Conservation (phyloP, 2,329 filamentous ascomycete species). For the Trichoderma atroviride region DNA sequence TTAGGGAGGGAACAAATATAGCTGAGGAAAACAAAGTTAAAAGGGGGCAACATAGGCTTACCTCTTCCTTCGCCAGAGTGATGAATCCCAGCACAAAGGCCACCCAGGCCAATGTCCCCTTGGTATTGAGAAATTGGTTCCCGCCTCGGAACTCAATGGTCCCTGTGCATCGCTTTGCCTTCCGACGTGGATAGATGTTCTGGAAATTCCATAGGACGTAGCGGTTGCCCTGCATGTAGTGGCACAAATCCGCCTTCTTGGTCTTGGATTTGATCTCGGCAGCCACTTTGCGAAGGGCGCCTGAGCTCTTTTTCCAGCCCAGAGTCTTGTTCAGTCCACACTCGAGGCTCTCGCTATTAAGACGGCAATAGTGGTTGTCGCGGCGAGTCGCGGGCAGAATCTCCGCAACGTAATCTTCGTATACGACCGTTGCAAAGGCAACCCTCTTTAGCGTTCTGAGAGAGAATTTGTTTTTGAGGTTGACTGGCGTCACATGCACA, state of each 20-base stretch:
- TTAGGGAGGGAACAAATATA: not conserved
- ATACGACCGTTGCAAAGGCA: conserved; percentile 41
- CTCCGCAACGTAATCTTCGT: conserved; percentile 41
- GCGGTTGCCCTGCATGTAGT: conserved; percentile 45
- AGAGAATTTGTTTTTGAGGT: conserved; percentile 40
- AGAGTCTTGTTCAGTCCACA: conserved; percentile 38
- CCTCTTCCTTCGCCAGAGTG: conserved; percentile 42
- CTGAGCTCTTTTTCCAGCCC: conserved; percentile 35
- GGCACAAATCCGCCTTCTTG: conserved; percentile 39
- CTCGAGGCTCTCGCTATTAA: conserved; percentile 39
- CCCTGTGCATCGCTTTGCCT: conserved; percentile 42
- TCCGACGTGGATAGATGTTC: conserved; percentile 44
- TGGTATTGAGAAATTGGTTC: conserved; percentile 44
- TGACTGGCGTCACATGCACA: conserved; percentile 45
- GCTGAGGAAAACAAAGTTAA: not conserved
- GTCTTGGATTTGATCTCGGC: conserved; percentile 34
- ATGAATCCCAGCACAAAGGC: conserved; percentile 46
- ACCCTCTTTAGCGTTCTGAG: conserved; percentile 42
- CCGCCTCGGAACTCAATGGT: conserved; percentile 46
- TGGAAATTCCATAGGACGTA: conserved; percentile 48
- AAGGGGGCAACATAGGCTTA: conserved; percentile 28
- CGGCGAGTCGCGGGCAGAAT: conserved; percentile 40
- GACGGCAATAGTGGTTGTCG: conserved; percentile 42
- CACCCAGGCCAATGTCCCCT: conserved; percentile 44
- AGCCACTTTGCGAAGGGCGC: conserved; percentile 36